Conservation (phyloP, 176 grass and related monocot species). For the Dendrocalamus sinicus region DNA sequence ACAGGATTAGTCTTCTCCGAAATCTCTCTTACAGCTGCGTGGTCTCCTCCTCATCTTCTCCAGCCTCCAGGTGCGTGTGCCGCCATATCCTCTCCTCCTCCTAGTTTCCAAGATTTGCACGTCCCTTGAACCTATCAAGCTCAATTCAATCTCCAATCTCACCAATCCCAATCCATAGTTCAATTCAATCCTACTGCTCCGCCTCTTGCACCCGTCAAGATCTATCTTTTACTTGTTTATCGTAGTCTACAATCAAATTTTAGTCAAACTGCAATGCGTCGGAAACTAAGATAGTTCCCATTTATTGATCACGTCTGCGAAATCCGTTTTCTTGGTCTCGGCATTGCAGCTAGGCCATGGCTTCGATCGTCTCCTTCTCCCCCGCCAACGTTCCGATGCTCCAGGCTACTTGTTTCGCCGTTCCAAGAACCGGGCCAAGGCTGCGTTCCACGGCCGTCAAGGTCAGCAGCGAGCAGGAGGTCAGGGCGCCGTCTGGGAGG, state of each 20-base stretch:
- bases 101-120: constrained; percentile 34
- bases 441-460: constrained; percentile 47
- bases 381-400: constrained; percentile 64
- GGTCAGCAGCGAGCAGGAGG: constrained; percentile 71
- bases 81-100: constrained; percentile 7
- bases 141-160: constrained; percentile 7
- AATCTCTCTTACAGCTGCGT: neutral
- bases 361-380: constrained; percentile 66
- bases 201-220: neutral
- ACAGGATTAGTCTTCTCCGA: neutral
- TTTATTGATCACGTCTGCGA: constrained; percentile 25
- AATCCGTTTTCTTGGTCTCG: constrained; percentile 13
- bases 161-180: neutral
- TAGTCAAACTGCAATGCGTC: neutral
- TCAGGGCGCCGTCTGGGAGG: constrained; percentile 68
- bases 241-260: neutral
- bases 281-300: neutral
- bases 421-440: constrained; percentile 42
- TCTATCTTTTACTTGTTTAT: constrained; percentile 12
- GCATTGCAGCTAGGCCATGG: constrained; percentile 53
- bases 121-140: neutral
- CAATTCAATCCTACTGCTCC: neutral
- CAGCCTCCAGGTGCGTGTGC: neutral
- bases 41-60: neutral
- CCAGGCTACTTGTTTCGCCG: constrained; percentile 34